phyloP scores from a whole-genome alignment of 306 rosid genomes.

The Rosa chinensis region DNA sequence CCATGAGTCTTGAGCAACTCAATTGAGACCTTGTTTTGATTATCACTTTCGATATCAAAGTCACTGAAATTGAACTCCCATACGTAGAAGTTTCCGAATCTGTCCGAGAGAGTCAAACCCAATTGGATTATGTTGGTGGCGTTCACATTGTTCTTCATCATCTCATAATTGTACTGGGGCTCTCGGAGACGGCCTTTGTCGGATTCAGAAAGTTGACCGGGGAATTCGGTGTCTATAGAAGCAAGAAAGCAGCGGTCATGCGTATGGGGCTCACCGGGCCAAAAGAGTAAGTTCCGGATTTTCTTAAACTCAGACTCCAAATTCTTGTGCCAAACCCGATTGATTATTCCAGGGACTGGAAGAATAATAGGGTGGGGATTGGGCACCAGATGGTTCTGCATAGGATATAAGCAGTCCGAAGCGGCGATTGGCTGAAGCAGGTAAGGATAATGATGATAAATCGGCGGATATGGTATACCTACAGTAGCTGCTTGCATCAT shows the following conservation, averaged over 20 bases:
- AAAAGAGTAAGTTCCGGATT: not conserved
- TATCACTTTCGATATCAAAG: not conserved
- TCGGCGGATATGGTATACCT: too few relatives aligned
- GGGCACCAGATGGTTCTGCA: not conserved
- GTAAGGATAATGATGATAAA: too few relatives aligned
- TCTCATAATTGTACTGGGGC: not conserved
- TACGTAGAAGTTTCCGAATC: not conserved
- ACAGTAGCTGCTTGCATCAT: not conserved
- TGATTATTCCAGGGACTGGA: not conserved
- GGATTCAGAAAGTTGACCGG: constrained; percentile 1
- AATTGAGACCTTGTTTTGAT: not conserved
- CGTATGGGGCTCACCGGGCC: too few relatives aligned
- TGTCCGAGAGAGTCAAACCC: constrained; percentile 1
- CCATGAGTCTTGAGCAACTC: not conserved
- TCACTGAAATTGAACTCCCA: constrained; percentile 25
- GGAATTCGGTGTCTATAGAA: constrained; percentile 22
- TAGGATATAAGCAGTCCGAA: not conserved
- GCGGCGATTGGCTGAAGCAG: not conserved
- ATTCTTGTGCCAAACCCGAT: not conserved
- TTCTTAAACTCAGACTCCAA: not conserved
- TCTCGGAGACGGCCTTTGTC: not conserved
- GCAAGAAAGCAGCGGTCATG: not conserved
- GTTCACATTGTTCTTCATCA: constrained; percentile 12
- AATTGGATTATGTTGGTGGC: constrained; percentile 15
- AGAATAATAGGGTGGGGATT: not conserved